These are phyloP conservation scores for Gypsophila paniculata DNA, from an alignment of 179 eudicot species.

Conservation along the genomic window DNA sequence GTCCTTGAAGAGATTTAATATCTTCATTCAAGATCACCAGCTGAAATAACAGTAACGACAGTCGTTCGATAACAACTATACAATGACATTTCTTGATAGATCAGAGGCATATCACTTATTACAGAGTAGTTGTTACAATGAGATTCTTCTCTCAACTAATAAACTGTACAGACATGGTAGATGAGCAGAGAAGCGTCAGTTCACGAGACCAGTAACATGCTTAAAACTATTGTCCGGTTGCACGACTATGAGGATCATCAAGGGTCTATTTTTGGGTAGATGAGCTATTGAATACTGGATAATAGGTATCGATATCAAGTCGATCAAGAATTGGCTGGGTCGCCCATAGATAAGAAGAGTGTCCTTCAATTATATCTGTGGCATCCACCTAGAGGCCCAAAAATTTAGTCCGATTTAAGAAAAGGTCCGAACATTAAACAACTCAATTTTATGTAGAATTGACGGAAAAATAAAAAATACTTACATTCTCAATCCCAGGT, in stretches of 20 bases:
- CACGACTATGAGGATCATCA: background rate
- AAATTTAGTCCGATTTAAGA: background rate
- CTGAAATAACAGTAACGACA: background rate
- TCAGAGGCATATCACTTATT: background rate
- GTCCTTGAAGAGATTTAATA: too few species aligned
- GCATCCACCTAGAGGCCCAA: slow-evolving; percentile 59
- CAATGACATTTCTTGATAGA: background rate
- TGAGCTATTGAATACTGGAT: slow-evolving; percentile 51
- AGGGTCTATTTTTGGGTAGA: slow-evolving; percentile 15
- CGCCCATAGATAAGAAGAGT: slow-evolving; percentile 86
- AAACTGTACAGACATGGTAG: slow-evolving; percentile 9
- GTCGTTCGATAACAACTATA: background rate
- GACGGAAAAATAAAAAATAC: slow-evolving; percentile 26
- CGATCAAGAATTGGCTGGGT: slow-evolving; percentile 67
- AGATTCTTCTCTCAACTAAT: background rate
- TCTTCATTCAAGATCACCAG: background rate
- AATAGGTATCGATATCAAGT: slow-evolving; percentile 73
- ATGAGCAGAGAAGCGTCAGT: background rate
- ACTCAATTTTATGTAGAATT: background rate
- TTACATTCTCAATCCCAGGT: slow-evolving; percentile 88
- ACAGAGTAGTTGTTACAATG: background rate
- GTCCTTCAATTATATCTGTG: slow-evolving; percentile 73
- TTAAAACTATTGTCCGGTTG: background rate
- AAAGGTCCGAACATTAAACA: background rate
- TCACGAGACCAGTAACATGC: slow-evolving; percentile 6